A percentile compares a stretch with the other conserved stretches of the same genome.
Conservation (phyloP, 2,329 filamentous ascomycete species). For the Pseudonectria buxi region DNA sequence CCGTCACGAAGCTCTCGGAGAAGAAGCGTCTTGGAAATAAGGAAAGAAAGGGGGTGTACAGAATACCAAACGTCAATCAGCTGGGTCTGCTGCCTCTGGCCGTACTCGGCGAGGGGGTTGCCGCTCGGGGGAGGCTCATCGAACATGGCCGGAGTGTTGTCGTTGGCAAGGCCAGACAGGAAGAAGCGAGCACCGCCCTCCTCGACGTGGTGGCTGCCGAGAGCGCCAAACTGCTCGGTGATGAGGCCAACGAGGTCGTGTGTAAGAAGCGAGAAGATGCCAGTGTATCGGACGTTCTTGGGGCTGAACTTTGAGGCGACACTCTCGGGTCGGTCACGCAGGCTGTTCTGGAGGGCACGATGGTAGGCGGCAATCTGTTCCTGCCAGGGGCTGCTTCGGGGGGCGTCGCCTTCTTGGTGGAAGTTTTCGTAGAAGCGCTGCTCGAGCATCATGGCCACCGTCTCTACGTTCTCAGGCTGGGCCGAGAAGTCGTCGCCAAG, state of each 20-base stretch:
- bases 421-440: constrained; percentile 25
- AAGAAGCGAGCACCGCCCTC: constrained; percentile 21
- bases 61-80: constrained; percentile 37
- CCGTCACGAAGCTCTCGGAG: constrained; percentile 31
- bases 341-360: constrained; percentile 7
- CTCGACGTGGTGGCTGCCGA: constrained; percentile 23
- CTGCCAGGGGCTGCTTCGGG: constrained; percentile 15
- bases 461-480: constrained; percentile 15
- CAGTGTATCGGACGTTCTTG: constrained; percentile 16
- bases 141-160: constrained; percentile 26
- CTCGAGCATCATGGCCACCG: constrained; percentile 24
- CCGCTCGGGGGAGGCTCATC: constrained; percentile 14
- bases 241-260: constrained; percentile 26
- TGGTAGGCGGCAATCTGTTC: constrained; percentile 14
- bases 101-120: constrained; percentile 24
- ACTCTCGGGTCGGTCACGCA: constrained; percentile 9
- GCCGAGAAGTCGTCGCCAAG: constrained; percentile 14
- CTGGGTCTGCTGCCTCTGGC: constrained; percentile 26
- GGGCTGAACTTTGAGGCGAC: constrained; percentile 11
- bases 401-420: constrained; percentile 6
- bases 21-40: constrained; percentile 35
- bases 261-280: constrained; percentile 23
- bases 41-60: constrained; percentile 31
- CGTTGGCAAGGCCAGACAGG: constrained; percentile 20
- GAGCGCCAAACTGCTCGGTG: constrained; percentile 23